Evolutionary conservation across 805 yeast genomes (phyloP), one percentile per base, ranked within the genome.

Genomic region (Starmerella kuoi): DNA sequence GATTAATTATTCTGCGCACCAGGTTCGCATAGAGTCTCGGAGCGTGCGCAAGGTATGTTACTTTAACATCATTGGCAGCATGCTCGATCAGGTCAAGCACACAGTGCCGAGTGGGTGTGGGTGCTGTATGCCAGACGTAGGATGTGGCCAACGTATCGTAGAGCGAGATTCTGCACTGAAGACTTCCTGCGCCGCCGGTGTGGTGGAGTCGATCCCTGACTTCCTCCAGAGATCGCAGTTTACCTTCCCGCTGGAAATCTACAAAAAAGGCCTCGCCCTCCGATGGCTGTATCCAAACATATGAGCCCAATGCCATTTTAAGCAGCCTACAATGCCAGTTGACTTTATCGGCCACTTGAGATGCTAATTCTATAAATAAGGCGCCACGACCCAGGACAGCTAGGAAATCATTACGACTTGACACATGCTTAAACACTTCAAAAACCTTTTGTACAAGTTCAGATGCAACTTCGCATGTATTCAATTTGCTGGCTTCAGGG

Each of bases 101-200:
- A 25, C 47, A 40, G 27, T 44, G 42, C 19, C 53, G 33, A n/a
- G 47, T 44, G 11, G 42, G 17, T 4, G 54, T 45, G 4, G 49
- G 52, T 27, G 40, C 37, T 3, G 49, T 32, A 38, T 47, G 50
- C 55, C 52, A 51, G 11, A 49, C 51, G 28, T 51, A 49, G 4
- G 46, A 33, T 4, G 53, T 47, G 15, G 50, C 42, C 23, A 51
- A 36, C 9, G 45, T 36, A 30, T 51, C 53, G 25, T 45, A 35
- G 31, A 51, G 39, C 15, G 53, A 47, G 20, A 51, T 37, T 34
- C 55, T 53, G n/a, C 43, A 42, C 25, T 43, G 45, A 6, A 49
- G 44, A 20, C 32, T 26, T 2, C 34, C 32, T 5, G 41, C 21
- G 5, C 40, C 32, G 23, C 41, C 42, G 12, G 38, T 33, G 19